Base-by-base conservation (phyloP, 169 alveolate species). In the Cryptosporidium meleagridis region DNA sequence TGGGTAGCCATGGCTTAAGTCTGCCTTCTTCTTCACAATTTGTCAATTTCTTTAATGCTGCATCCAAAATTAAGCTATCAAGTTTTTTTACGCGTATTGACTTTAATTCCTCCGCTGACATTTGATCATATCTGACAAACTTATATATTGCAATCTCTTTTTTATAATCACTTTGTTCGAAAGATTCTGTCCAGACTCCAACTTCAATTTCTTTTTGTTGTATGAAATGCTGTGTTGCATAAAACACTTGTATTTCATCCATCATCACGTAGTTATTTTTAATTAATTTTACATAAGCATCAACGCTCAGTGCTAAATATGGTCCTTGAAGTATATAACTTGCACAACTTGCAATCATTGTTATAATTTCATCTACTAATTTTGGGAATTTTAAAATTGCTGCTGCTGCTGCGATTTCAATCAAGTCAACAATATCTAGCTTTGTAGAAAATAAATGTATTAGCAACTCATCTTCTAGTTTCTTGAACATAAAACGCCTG, bases 371-470 rank as follows among this genome's bases (percentile, higher is more conserved):
- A 21, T 80, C 89, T 5, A 80, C 75, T 10, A 80, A 61, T 44
- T 80, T 80, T 80, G 89, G 89, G 18, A 80, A 23, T 33, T 65
- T 80, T 48, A 80, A 44, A 39, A 65, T 65, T 4, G 89, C 89
- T 33, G 89, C 89, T 41, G 89, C 89, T 18, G 89, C 89, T 39
- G 89, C 89, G 14, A 80, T 62, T 44, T 80, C 89, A 61, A 80
- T 65, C 45, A 80, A 39, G 44, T 80, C 89, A 41, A 80, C 4
- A 44, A 80, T 80, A 62, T 80, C 67, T 23, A 80, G 62, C 65
- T 80, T 80, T 10, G 44, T 80, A 14, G 89, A 80, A 62, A 80
- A 80, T 29, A 80, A 48, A 41, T 61, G 61, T 44, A 59, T 21
- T 37, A 62, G 44, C 12, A 80, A 45, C 44, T 80, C 89, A 16